phyloP scores from a whole-genome alignment of 2,329 filamentous ascomycete species.

The Talaromyces sp. region DNA sequence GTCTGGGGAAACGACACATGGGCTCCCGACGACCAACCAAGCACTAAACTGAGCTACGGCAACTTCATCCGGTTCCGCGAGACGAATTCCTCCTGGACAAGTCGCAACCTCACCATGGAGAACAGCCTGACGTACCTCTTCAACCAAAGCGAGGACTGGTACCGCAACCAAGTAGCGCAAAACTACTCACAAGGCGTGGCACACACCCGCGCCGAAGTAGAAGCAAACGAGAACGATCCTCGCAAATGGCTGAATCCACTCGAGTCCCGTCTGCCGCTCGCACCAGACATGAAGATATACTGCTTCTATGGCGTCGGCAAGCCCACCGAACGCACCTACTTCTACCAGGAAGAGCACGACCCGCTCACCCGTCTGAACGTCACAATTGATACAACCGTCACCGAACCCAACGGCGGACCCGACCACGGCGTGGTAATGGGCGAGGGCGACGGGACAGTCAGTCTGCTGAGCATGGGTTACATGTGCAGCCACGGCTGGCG shows the following conservation, averaged over 20 bases:
- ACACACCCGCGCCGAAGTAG: conserved; percentile 72
- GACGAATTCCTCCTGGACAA: conserved; percentile 60
- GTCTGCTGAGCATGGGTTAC: conserved; percentile 84
- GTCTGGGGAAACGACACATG: conserved; percentile 90
- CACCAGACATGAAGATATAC: conserved; percentile 88
- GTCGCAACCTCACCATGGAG: conserved; percentile 73
- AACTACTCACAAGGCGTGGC: conserved; percentile 90
- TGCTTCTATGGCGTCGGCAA: conserved; percentile 97
- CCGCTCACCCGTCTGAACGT: conserved; percentile 55
- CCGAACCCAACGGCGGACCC: conserved; percentile 38
- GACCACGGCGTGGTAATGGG: conserved; percentile 95
- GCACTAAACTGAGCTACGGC: conserved; percentile 71
- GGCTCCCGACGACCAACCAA: conserved; percentile 80
- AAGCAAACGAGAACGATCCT: conserved; percentile 72
- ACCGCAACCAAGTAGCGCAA: conserved; percentile 64
- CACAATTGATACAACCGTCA: conserved; percentile 53
- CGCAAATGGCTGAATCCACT: conserved; percentile 94
- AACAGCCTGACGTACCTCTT: conserved; percentile 76
- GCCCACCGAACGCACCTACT: conserved; percentile 87
- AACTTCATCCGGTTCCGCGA: conserved; percentile 79
- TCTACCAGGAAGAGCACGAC: conserved; percentile 72
- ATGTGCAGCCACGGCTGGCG: conserved; percentile 97
- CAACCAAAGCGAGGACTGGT: conserved; percentile 80
- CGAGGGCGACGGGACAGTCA: conserved; percentile 94
- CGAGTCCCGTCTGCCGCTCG: conserved; percentile 82